These are phyloP conservation scores for Spatholobus suberectus DNA, from an alignment of 306 rosid genomes.

Conservation along the genomic window DNA sequence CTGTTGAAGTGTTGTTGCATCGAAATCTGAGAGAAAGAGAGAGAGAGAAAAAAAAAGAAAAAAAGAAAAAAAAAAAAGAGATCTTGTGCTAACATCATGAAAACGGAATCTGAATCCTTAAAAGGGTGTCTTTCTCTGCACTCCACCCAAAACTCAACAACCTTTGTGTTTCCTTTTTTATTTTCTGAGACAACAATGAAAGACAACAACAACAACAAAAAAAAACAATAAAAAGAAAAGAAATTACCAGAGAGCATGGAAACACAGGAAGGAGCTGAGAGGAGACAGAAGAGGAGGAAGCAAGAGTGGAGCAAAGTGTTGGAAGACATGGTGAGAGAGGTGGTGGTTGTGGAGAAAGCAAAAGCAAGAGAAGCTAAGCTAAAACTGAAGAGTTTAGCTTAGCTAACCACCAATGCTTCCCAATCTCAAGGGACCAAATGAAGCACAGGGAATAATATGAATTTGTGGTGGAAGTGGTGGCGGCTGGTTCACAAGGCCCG, in stretches of 20 bases:
- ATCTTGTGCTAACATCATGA: constrained; percentile 6
- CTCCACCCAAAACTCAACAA: constrained; percentile 16
- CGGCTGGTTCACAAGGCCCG: constrained; percentile 16
- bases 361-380: constrained; percentile 4
- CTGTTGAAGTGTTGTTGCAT: constrained; percentile 9
- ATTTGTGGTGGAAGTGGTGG: constrained; percentile 25
- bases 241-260: constrained; percentile 52
- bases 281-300: constrained; percentile 40
- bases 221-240: neutral
- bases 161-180: neutral
- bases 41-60: neutral
- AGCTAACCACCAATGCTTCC: constrained; percentile 4
- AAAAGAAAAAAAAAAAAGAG: neutral
- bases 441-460: constrained; percentile 21
- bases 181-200: neutral
- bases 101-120: constrained; percentile 37
- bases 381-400: constrained; percentile 13
- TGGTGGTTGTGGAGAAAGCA: neutral
- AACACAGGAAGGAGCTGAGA: constrained; percentile 45
- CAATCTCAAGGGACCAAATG: constrained; percentile 21
- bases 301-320: constrained; percentile 16
- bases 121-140: constrained; percentile 35
- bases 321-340: neutral
- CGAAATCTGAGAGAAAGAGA: constrained; percentile 26
- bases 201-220: too few relatives aligned